Base-by-base conservation (phyloP, 2,329 filamentous ascomycete genomes). In the Periglandula ipomoeae region DNA sequence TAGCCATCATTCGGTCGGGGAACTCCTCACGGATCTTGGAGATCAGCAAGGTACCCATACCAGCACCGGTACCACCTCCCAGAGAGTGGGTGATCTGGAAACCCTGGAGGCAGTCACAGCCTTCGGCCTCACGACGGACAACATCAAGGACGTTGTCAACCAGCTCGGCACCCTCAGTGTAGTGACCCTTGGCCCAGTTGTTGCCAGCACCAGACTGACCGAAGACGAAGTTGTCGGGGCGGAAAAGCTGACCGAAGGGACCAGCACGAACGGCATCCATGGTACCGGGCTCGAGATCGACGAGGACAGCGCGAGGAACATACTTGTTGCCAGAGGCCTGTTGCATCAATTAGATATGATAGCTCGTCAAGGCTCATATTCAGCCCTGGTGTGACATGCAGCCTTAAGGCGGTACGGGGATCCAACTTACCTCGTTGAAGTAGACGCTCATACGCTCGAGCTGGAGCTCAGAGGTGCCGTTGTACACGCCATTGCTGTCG, bases 141-240 rank as follows among this genome's bases (percentile, higher is more conserved):
- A 98, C 93, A 70, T 97, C 93, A 62, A 98, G 84, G 61, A 98
- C 93, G 67, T 96, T 82, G 79, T 98, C 93, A 61, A 98, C 93
- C 56, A 97, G 83, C 79, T 98, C 93, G 61, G 93, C 93, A 83
- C 93, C 93, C 79, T 98, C 93, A 58, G 93, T 98, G 83, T 98
- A 98, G 73, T 98, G 93, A 77, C 93, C 93, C 85, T 97, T 98
- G 74, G 93, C 93, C 93, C 93, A 98, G 85, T 97, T 97, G 89
- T 98, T 98, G 76, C 93, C 93, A 71, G 93, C 93, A 82, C 93
- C 91, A 64, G 93, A 97, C 79, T 97, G 93, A 64, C 93, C 93
- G 73, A 97, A 97, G 69, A 97, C 89, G 76, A 97, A 97, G 86
- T 97, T 98, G 79, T 98, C 93, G 70, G 93, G 93, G 59, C 93